Conservation (phyloP, 257 asterid species). For the Solanum paucissectum region DNA sequence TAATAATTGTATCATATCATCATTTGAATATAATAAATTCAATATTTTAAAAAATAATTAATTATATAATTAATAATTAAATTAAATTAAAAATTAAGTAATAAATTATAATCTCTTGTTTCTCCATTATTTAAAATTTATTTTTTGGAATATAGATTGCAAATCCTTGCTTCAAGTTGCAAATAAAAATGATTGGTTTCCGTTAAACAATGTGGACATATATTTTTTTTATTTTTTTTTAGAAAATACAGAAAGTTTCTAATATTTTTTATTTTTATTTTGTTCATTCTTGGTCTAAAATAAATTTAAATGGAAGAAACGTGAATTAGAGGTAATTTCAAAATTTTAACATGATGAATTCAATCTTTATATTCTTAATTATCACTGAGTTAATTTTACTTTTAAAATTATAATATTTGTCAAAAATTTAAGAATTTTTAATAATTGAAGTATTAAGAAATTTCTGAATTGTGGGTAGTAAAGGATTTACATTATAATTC, state of each 20-base stretch:
- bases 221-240: neutral
- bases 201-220: neutral
- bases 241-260: neutral
- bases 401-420: too few species aligned
- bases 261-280: neutral
- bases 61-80: too few species aligned
- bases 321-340: neutral
- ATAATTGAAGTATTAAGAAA: neutral
- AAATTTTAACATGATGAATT: neutral
- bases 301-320: neutral
- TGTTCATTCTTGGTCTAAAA: neutral
- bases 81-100: neutral
- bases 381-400: neutral
- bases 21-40: neutral
- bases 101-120: neutral
- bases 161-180: neutral
- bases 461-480: neutral
- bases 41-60: too few species aligned
- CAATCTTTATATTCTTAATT: too few species aligned
- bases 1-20: neutral
- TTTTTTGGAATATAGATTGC: neutral
- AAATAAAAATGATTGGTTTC: neutral
- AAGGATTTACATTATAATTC: neutral
- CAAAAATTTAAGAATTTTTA: too few species aligned
- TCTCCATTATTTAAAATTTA: neutral